Base-by-base conservation (phyloP, 2,329 filamentous ascomycete species). In the Colletotrichum echinochloae region DNA sequence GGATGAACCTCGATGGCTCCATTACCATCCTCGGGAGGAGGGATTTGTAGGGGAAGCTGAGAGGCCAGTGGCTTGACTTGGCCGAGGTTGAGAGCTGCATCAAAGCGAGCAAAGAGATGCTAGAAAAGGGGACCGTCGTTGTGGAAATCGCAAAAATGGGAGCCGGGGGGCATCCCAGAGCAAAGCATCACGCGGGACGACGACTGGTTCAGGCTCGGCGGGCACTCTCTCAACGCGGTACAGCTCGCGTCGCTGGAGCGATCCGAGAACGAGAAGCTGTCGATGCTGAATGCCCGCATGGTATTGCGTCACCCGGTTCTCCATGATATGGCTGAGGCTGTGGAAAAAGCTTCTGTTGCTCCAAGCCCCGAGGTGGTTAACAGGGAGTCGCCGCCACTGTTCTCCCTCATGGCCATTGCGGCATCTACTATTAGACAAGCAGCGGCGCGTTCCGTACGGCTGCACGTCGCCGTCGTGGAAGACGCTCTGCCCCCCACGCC, bases 41-140 rank as follows among this genome's bases (percentile, higher is more conserved):
- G 5, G 78, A 79, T 5, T 55, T 70, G 1, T 78, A 79, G 66
- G 73, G 78, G 68, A 80, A 80, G 73, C 73, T 79, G 2, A 74
- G 74, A 33, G 78, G 78, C 7, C 78, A 80, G 26, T 76, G 78
- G 3, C 74, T 79, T 9, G 78, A 80, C 39, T 69, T 78, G 0
- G 77, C 73, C 0, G 78, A 79, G 51, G 75, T 80, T 9, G 77
- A 79, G 68, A 23, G 20, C n/a, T 23, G n/a, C 18, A 46, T 46
- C 44, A 23, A 23, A 23, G 44, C 44, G 7, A 3, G 2, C 44
- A 1, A 5, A 23, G 44, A 46, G 44, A 23, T 46, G 4, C 44
- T 20, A 1, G 20, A 46, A 3, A 23, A n/a, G 6, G 44, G 20
- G 14, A 23, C 23, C 44, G 37, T 46, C 20, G n/a, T 46, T 6